These are phyloP conservation scores for Thelephora terrestris DNA, from an alignment of 1,284 basidiomycete genomes.

Conservation along the genomic window DNA sequence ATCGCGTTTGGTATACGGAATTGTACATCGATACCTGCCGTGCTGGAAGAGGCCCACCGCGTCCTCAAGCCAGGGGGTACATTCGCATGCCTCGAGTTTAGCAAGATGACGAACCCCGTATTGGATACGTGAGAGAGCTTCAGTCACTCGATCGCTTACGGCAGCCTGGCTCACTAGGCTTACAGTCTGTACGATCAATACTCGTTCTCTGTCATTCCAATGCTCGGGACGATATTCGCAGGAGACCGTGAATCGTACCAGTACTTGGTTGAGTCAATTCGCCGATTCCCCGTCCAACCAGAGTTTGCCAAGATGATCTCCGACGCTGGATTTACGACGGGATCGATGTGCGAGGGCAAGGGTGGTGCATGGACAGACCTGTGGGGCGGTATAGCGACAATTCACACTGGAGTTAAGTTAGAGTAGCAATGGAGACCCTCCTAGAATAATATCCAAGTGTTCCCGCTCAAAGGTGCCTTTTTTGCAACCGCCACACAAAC, in stretches of 20 bases:
- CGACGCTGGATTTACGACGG: conserved; percentile 78
- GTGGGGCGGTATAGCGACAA: conserved; percentile 79
- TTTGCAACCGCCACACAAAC: no score
- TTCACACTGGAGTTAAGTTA: conserved; percentile 81
- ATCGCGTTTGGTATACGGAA: conserved; percentile 99
- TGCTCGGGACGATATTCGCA: conserved; percentile 92
- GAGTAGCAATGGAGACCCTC: conserved; percentile 20
- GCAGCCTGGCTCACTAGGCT: conserved; percentile 4
- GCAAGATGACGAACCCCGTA: conserved; percentile 85
- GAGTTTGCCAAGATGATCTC: conserved; percentile 88
- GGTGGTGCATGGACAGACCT: conserved; percentile 85
- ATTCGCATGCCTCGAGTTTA: conserved; percentile 96
- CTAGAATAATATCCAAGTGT: no score
- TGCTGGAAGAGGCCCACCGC: conserved; percentile 84
- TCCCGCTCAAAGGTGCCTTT: no score
- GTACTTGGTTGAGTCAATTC: conserved; percentile 97
- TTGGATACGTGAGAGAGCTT: conserved; percentile 62
- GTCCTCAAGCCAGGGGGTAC: conserved; percentile 95
- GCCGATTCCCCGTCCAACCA: conserved; percentile 84
- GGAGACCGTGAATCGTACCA: conserved; percentile 94
- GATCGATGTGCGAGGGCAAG: conserved; percentile 57
- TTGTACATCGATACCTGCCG: conserved; percentile 88
- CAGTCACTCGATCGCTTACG: conserved; percentile 1
- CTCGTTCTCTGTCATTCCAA: conserved; percentile 93
- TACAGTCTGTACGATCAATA: conserved; percentile 87